Conservation (phyloP, 2,329 filamentous ascomycete genomes). For the Curvularia hawaiiensis region DNA sequence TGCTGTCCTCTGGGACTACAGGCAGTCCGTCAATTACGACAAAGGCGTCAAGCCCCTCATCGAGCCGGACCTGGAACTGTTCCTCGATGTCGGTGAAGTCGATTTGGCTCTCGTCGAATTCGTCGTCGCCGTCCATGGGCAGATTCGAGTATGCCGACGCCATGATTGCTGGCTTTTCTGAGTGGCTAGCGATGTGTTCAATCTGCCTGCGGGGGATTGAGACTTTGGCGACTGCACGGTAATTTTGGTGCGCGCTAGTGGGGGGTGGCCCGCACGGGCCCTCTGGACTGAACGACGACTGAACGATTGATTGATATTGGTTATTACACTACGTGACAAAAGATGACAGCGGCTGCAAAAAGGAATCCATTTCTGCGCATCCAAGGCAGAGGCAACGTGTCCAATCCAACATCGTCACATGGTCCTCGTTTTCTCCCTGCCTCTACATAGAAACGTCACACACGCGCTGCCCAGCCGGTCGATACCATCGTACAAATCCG, state of each 20-base stretch:
- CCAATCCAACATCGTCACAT: slow-evolving; percentile 11
- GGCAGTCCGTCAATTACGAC: slow-evolving; percentile 95
- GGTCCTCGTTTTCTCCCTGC: slow-evolving; percentile 5
- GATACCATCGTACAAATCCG: slow-evolving; percentile 38
- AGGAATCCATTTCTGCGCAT: slow-evolving; percentile 1
- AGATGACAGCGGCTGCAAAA: background rate
- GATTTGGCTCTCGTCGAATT: slow-evolving; percentile 92
- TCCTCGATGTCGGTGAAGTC: slow-evolving; percentile 94
- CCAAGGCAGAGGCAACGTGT: slow-evolving; percentile 1
- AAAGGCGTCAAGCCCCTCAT: slow-evolving; percentile 95
- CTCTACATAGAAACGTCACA: background rate
- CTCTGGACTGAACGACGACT: slow-evolving; percentile 5
- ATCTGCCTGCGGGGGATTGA: slow-evolving; percentile 17
- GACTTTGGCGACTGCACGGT: slow-evolving; percentile 7
- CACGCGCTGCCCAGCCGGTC: slow-evolving; percentile 26
- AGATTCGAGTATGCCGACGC: slow-evolving; percentile 92
- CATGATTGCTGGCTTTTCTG: slow-evolving; percentile 64
- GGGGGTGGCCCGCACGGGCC: slow-evolving; percentile 10
- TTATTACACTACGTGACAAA: background rate
- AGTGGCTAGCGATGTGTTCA: slow-evolving; percentile 23
- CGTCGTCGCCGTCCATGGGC: slow-evolving; percentile 76
- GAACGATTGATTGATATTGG: background rate
- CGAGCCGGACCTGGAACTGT: slow-evolving; percentile 93
- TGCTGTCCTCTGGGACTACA: slow-evolving; percentile 85
- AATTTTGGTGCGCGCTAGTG: slow-evolving; percentile 21